A percentile compares a stretch with the other conserved stretches of the same genome.
phyloP scores from a whole-genome alignment of 2,329 filamentous ascomycete species.

The Diaporthe amygdali region DNA sequence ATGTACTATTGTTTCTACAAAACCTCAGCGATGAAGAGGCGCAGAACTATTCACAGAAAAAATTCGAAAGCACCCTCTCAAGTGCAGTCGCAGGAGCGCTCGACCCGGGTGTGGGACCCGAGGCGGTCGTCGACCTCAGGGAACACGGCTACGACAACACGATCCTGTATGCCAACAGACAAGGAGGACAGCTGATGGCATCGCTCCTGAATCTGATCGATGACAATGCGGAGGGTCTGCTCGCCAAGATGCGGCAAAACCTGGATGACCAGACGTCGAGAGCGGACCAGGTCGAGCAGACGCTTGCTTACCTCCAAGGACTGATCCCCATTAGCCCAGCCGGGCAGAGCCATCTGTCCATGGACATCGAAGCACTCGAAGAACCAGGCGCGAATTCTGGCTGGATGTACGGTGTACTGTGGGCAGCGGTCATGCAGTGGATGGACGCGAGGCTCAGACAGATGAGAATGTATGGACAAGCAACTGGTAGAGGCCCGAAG shows the following conservation, averaged over 20 bases:
- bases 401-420: neutral
- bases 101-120: neutral
- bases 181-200: neutral
- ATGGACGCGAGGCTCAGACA: neutral
- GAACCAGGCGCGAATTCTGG: neutral
- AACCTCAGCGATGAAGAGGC: neutral
- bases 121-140: neutral
- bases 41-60: neutral
- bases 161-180: neutral
- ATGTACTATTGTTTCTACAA: neutral
- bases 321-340: neutral
- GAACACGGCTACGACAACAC: neutral
- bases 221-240: fast-evolving
- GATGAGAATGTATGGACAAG: neutral
- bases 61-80: neutral
- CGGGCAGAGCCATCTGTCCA: neutral
- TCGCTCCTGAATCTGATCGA: neutral
- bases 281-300: neutral
- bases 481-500: fast-evolving
- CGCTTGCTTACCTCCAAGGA: neutral
- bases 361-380: neutral
- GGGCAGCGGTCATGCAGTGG: neutral
- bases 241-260: neutral
- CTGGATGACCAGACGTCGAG: neutral
- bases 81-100: neutral